Percentiles rank a stretch among this genome's conserved stretches.
phyloP scores from a whole-genome alignment of 495 filamentous ascomycete species.

The Penicillium cinerascens region DNA sequence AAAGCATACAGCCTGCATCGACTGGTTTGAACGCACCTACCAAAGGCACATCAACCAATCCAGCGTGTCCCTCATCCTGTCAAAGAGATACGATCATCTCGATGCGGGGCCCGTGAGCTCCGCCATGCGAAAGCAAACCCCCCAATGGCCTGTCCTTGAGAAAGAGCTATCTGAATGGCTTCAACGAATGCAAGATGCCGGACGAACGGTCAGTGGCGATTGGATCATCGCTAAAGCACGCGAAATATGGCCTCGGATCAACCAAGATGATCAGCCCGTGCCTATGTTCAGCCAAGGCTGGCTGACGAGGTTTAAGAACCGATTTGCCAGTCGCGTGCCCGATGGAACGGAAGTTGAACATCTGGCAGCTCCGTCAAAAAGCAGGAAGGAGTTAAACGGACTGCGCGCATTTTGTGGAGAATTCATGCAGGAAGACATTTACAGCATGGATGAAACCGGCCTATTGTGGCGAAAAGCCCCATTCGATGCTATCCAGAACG shows the following conservation, averaged over 20 bases:
- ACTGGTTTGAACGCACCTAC: constrained; percentile 5
- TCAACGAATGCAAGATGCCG: constrained; percentile 5
- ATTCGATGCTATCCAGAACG: constrained; percentile 1
- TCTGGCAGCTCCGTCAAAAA: background rate
- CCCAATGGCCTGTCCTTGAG: constrained; percentile 21
- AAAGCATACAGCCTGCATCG: background rate
- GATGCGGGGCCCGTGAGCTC: background rate
- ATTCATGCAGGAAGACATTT: constrained; percentile 20
- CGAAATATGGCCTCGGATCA: constrained; percentile 17
- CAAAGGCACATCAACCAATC: constrained; percentile 2
- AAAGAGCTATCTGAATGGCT: constrained; percentile 15
- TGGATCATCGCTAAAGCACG: constrained; percentile 13
- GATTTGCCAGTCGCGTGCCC: constrained; percentile 3
- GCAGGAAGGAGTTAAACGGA: constrained; percentile 7
- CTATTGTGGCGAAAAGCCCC: constrained; percentile 26
- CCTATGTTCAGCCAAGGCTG: constrained; percentile 26
- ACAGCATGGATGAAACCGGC: no score
- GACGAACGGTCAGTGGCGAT: constrained; percentile 7
- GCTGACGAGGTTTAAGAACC: constrained; percentile 24
- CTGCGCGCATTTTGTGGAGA: constrained; percentile 13
- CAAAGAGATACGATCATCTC: constrained; percentile 6
- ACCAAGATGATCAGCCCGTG: constrained; percentile 1
- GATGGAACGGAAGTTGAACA: background rate
- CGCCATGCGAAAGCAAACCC: background rate
- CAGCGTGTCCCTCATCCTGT: constrained; percentile 5